Evolutionary conservation across 1,284 basidiomycete genomes (phyloP), one percentile per base, ranked within the genome.

Genomic region (Fomitopsis pinicola): DNA sequence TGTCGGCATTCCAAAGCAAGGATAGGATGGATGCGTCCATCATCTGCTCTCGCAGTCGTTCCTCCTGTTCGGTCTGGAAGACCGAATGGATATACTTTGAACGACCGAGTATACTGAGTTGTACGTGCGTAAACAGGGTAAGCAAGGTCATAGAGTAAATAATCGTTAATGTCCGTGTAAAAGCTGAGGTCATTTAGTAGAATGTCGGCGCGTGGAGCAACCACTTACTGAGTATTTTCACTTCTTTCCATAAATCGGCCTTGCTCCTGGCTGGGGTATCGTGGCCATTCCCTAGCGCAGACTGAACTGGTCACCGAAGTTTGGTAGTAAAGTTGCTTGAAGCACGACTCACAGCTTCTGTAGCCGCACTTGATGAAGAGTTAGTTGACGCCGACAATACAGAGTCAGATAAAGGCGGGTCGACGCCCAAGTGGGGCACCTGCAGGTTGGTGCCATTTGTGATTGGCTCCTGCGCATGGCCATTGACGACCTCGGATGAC

Each of bases 81-180:
- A 96, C 79, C 0, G 91, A 88, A 17, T 83, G 80, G 26, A 96
- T 78, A 68, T 97, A 97, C 69, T 91, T 88, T 38, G 83, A 80
- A 1, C 94, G 83, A n/a, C 92, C 93, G 59, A 97, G 84, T 6
- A 95, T 75, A 55, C 87, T 91, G 45, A 97, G 84, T 71, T 97
- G 94, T 33, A 94, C 81, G 56, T 88, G 83, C 1, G 93, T 95
- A 64, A 95, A 84, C 10, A 97, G 80, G 2, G 89, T 84, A 42
- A 97, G 83, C 33, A 97, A 83, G 26, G 90, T 88, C 44, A 88
- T 84, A 3, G 92, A 86, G 73, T 97, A 97, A 19, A 96, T 74
- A 0, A 88, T 85, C 8, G 94, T 95, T 48, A 97, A 75, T n/a
- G 91, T 89, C 57, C 94, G 82, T 3, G 93, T 93, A 68, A 97